Evolutionary conservation across 23 red algal species (phyloP).

Genomic region (Gracilaria caudata): DNA sequence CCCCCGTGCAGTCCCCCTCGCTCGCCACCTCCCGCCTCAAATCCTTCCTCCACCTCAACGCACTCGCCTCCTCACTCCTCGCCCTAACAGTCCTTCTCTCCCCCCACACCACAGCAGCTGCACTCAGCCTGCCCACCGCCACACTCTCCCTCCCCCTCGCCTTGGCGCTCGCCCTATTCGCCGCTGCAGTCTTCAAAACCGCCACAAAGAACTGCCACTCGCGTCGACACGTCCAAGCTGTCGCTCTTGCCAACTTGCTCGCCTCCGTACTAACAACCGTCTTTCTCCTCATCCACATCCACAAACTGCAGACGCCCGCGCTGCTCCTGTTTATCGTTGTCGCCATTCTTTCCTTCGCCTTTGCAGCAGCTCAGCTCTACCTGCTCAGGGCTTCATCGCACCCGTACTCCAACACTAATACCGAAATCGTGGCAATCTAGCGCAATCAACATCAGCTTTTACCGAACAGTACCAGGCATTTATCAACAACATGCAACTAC

Average conservation of each 20-base stretch:
- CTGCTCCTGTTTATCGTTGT: not conserved
- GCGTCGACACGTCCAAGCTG: not conserved
- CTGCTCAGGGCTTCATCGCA: not conserved
- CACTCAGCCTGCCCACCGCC: conserved; percentile 21
- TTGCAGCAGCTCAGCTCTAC: conserved; percentile 10
- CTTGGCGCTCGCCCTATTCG: conserved; percentile 18
- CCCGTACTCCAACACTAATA: not conserved
- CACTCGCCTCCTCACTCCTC: conserved; percentile 17
- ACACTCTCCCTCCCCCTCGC: not conserved
- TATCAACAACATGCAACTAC: not conserved
- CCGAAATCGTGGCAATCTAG: conserved; percentile 21
- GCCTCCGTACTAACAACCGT: conserved; percentile 4
- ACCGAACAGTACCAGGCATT: not conserved
- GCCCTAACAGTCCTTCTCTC: conserved; percentile 24
- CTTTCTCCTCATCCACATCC: not conserved
- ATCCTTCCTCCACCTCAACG: conserved; percentile 41
- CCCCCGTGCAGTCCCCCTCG: not conserved
- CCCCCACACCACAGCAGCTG: not conserved
- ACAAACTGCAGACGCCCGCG: not conserved
- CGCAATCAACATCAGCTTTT: not conserved
- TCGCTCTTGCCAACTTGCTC: conserved; percentile 1
- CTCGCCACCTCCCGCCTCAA: not conserved
- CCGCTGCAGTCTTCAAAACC: conserved; percentile 25
- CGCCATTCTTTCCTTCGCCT: not conserved
- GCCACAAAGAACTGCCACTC: conserved; percentile 20